Conservation (phyloP, 352 stramenopile species). For the Phytophthora megakarya region DNA sequence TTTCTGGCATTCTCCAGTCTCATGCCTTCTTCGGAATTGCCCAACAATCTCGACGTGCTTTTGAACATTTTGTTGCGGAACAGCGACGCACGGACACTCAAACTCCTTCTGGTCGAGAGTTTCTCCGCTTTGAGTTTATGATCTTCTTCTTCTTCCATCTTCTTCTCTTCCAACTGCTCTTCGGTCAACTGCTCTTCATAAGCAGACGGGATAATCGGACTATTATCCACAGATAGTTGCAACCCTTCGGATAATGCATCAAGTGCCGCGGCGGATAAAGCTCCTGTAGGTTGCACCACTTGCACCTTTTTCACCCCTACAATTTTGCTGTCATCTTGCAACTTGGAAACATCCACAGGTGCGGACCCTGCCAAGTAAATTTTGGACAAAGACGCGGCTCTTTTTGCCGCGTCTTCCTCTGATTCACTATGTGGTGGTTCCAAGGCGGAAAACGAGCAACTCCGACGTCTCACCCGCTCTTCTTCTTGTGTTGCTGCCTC, state of each 20-base stretch:
- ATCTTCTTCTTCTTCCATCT: conserved; percentile 88
- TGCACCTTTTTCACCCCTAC: conserved; percentile 78
- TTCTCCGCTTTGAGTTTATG: conserved; percentile 83
- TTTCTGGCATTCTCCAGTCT: conserved; percentile 24
- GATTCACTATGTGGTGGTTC: conserved; percentile 13
- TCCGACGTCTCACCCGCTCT: conserved; percentile 42
- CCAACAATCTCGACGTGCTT: conserved; percentile 36
- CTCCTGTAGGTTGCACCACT: conserved; percentile 72
- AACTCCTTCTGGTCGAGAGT: conserved; percentile 60
- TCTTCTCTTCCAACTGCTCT: conserved; percentile 84
- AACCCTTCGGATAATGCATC: conserved; percentile 79
- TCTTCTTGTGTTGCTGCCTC: conserved; percentile 9
- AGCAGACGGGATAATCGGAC: conserved; percentile 29
- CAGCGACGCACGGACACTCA: conserved; percentile 67
- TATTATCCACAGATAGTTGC: conserved; percentile 74
- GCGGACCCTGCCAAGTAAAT: conserved; percentile 85
- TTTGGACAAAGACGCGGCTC: conserved; percentile 78
- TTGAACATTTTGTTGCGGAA: conserved; percentile 87
- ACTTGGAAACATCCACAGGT: conserved; percentile 79
- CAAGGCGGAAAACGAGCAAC: conserved; percentile 71
- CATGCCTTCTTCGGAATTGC: conserved; percentile 28
- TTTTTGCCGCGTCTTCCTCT: conserved; percentile 54
- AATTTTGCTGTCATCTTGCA: conserved; percentile 81
- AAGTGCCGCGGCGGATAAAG: conserved; percentile 75
- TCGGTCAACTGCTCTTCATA: conserved; percentile 55